Evolutionary conservation across 2,329 filamentous ascomycete genomes (phyloP), one percentile per base, ranked within the genome.

Genomic region (Xylariaceae sp.): DNA sequence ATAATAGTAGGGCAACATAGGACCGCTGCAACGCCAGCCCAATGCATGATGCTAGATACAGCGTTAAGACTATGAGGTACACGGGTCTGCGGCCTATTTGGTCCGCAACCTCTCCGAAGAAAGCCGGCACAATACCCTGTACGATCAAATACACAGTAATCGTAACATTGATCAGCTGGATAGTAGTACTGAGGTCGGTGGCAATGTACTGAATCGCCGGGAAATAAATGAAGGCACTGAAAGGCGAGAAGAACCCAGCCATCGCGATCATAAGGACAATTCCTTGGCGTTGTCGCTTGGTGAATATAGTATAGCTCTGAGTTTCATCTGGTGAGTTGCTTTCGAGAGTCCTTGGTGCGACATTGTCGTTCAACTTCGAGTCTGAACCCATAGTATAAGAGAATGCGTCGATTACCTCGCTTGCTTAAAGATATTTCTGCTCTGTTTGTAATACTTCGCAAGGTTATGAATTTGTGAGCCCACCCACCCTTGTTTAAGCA

Each of bases 81-180:
- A 56, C 50, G 19, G 31, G 42, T 5, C 42, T 31, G 13, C 16
- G 45, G 17, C 57, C 57, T 16, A 57, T 45, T 3, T 33, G 41
- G 14, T 59, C 51, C 9, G 57, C 52, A 10, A 41, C 28, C 33
- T 53, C 46, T 6, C 51, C 55, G 1, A 50, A 40, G 16, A 57
- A 28, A 11, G 48, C 42, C 11, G 43, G 48, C 3, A 42, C 42
- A 16, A 51, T 18, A 4, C 48, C 43, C 34, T 45, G 36, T 5
- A 47, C 44, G 36, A 57, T 51, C 17, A 57, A 51, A 42, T 57
- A 57, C 1, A 51, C 38, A 1, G 54, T 57, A 28, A 59, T 53
- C 12, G 57, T 59, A 19, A 57, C 42, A 16, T 59, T 57, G 43
- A 57, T 47, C 14, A 19, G 40, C 40, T 51, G 55, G 5, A 51